These are phyloP conservation scores for Fusarium sacchari DNA, from an alignment of 2,329 filamentous ascomycete genomes.

Conservation along the genomic window DNA sequence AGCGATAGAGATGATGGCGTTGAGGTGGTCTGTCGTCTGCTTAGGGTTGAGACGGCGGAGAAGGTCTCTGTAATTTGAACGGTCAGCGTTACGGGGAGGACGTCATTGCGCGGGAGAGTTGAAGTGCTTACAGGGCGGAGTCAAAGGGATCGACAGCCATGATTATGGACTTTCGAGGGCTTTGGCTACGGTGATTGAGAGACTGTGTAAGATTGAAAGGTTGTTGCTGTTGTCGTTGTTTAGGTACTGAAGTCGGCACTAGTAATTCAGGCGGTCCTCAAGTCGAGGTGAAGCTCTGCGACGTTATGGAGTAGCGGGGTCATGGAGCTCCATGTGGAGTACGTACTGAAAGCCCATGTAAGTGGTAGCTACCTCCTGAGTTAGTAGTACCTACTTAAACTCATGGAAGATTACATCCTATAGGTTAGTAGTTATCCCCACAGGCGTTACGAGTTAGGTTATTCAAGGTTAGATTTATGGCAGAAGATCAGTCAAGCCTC, in stretches of 20 bases:
- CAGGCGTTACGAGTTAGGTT: not conserved
- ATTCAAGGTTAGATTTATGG: not conserved
- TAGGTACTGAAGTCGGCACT: not conserved
- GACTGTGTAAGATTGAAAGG: not conserved
- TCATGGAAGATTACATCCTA: not conserved
- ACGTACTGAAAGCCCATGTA: conserved; percentile 22
- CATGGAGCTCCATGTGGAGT: conserved; percentile 33
- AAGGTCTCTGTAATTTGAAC: conserved; percentile 76
- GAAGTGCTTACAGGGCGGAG: conserved; percentile 73
- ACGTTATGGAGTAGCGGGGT: conserved; percentile 41
- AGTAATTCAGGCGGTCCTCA: not conserved
- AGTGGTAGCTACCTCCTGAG: not conserved
- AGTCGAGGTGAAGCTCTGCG: conserved; percentile 32
- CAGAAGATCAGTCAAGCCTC: no score
- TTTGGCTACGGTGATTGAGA: not conserved
- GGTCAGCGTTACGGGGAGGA: conserved; percentile 18
- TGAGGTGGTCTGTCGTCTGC: conserved; percentile 87
- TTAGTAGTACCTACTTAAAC: not conserved
- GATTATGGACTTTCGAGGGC: not conserved
- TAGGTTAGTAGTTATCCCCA: not conserved
- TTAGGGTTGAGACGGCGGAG: conserved; percentile 97
- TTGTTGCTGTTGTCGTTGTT: not conserved
- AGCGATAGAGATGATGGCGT: conserved; percentile 86
- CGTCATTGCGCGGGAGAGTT: not conserved
- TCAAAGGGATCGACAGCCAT: conserved; percentile 75